phyloP scores from a whole-genome alignment of 2,329 filamentous ascomycete species.

The Elsinoe necatrix region DNA sequence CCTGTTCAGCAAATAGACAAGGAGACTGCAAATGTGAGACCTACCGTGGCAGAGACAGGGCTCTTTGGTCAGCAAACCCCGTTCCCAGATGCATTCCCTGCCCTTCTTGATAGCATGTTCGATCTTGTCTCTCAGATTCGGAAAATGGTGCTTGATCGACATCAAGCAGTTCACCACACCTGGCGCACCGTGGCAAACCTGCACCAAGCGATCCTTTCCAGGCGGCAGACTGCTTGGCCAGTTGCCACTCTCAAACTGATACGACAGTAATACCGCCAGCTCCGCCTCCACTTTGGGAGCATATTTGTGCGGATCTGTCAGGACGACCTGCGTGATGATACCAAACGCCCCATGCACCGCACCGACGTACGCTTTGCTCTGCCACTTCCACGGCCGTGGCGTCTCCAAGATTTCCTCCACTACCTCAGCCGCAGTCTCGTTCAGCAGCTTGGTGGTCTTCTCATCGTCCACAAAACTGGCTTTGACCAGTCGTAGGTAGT shows the following conservation, averaged over 20 bases:
- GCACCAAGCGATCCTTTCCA: constrained; percentile 46
- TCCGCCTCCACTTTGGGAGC: constrained; percentile 47
- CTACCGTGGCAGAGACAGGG: constrained; percentile 54
- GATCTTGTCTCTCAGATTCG: constrained; percentile 46
- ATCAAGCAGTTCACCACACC: constrained; percentile 53
- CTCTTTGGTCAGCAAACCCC: constrained; percentile 54
- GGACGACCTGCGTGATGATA: constrained; percentile 60
- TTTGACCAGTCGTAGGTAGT: constrained; percentile 56
- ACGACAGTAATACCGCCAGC: constrained; percentile 48
- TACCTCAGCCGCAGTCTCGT: constrained; percentile 48
- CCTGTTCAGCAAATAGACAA: background rate
- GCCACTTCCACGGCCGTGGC: constrained; percentile 55
- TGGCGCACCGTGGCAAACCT: constrained; percentile 61
- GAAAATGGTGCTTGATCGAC: constrained; percentile 49
- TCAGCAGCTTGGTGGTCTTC: constrained; percentile 43
- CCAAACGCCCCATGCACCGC: constrained; percentile 61
- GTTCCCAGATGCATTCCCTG: constrained; percentile 46
- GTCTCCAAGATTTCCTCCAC: constrained; percentile 52
- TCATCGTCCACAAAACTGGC: constrained; percentile 46
- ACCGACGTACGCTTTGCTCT: constrained; percentile 55
- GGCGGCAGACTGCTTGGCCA: constrained; percentile 50
- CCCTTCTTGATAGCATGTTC: constrained; percentile 45
- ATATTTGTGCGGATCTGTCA: constrained; percentile 47
- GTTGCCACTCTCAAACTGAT: constrained; percentile 55
- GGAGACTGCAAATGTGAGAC: background rate